These are phyloP conservation scores for Phytopythium aichiense DNA, from an alignment of 352 stramenopile genomes.

Conservation along the genomic window DNA sequence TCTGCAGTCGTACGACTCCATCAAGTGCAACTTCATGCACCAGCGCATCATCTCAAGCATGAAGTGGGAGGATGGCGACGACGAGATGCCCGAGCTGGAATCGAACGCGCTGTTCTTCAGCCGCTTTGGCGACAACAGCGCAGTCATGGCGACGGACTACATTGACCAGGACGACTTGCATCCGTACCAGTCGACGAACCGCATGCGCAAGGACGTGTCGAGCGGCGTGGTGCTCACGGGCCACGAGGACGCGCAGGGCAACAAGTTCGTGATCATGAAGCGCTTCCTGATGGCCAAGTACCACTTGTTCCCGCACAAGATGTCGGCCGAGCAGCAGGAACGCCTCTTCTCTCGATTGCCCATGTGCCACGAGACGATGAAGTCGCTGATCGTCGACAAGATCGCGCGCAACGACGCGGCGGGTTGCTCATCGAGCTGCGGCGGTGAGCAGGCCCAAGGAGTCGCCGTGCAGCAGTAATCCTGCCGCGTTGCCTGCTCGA, in stretches of 20 bases:
- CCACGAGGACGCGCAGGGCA: slow-evolving; percentile 54
- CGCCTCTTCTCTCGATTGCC: slow-evolving; percentile 62
- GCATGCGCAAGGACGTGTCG: slow-evolving; percentile 74
- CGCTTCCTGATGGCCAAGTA: slow-evolving; percentile 76
- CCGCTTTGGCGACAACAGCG: slow-evolving; percentile 55
- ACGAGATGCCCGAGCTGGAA: slow-evolving; percentile 62
- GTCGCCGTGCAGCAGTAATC: slow-evolving; percentile 2
- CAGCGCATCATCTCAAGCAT: slow-evolving; percentile 76
- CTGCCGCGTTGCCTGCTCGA: background rate
- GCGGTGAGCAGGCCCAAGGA: background rate
- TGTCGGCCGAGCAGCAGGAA: slow-evolving; percentile 53
- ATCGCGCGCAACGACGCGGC: background rate
- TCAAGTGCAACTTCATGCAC: slow-evolving; percentile 81
- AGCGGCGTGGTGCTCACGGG: slow-evolving; percentile 66
- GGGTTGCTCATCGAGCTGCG: background rate
- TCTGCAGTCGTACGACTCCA: slow-evolving; percentile 53
- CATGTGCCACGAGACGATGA: slow-evolving; percentile 58
- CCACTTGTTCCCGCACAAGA: slow-evolving; percentile 75
- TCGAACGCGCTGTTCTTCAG: slow-evolving; percentile 71
- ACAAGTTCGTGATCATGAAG: slow-evolving; percentile 76
- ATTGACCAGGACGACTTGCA: slow-evolving; percentile 78
- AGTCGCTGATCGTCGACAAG: slow-evolving; percentile 47
- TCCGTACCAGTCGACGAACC: slow-evolving; percentile 61
- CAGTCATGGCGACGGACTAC: slow-evolving; percentile 67
- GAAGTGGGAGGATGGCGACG: slow-evolving; percentile 46